phyloP scores from a whole-genome alignment of 345 rosid species.

The Anacardium occidentale region DNA sequence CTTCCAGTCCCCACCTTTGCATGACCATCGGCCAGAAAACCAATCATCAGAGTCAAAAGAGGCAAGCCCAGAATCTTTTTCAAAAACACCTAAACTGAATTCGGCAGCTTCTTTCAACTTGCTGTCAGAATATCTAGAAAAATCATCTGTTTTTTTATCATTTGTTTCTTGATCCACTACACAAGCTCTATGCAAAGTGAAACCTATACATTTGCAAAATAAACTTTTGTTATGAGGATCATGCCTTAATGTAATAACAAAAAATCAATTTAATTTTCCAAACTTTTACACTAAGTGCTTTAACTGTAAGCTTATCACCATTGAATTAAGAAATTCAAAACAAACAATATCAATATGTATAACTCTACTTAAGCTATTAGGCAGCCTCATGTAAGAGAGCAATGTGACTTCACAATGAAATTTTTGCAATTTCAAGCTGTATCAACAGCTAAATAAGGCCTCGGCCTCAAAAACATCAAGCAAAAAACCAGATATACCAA shows the following conservation, averaged over 20 bases:
- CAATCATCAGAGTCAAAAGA: conserved; percentile 54
- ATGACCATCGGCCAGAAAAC: conserved; percentile 79
- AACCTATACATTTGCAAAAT: conserved; percentile 40
- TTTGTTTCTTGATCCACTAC: conserved; percentile 33
- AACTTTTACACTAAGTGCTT: neutral
- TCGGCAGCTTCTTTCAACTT: conserved; percentile 40
- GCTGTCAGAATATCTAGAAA: conserved; percentile 34
- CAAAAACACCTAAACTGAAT: conserved; percentile 35
- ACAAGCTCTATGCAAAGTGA: conserved; percentile 39
- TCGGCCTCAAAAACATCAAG: neutral
- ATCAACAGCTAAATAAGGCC: neutral
- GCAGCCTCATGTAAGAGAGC: neutral
- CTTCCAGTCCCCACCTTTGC: conserved; percentile 99
- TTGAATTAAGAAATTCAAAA: neutral
- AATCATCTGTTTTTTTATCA: conserved; percentile 38
- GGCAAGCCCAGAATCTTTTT: conserved; percentile 39
- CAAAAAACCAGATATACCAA: neutral
- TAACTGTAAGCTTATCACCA: neutral
- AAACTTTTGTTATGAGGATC: conserved; percentile 16
- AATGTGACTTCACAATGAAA: neutral
- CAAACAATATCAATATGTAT: neutral
- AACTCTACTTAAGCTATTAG: neutral
- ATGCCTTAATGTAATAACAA: conserved; percentile 19
- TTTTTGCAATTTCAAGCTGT: neutral
- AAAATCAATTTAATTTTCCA: neutral